phyloP scores from a whole-genome alignment of 371 early-diverging fungal genomes.

The Globomyces sp. region DNA sequence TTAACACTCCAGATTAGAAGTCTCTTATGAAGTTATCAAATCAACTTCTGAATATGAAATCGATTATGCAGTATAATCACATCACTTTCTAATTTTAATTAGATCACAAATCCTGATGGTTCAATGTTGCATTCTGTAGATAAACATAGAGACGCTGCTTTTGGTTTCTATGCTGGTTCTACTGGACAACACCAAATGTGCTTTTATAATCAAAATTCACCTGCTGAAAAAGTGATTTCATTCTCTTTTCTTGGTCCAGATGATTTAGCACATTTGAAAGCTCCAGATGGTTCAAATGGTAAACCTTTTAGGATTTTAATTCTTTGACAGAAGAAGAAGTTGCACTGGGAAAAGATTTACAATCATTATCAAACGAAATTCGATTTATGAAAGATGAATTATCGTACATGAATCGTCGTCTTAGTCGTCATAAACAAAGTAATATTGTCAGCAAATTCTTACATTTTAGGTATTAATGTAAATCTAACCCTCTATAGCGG shows the following conservation, averaged over 20 bases:
- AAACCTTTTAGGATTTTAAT: no score
- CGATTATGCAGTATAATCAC: slow-evolving; percentile 2
- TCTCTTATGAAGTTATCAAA: slow-evolving; percentile 4
- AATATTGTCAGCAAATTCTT: slow-evolving; percentile 3
- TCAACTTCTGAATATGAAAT: background rate
- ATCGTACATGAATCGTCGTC: slow-evolving; percentile 5
- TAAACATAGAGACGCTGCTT: background rate
- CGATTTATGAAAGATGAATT: slow-evolving; percentile 22
- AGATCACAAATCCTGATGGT: slow-evolving; percentile 12
- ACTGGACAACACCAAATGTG: slow-evolving; percentile 14
- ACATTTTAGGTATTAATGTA: slow-evolving; percentile 34
- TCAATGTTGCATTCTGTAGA: background rate
- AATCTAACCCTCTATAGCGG: slow-evolving; percentile 29
- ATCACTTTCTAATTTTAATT: background rate
- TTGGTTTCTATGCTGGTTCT: slow-evolving; percentile 12
- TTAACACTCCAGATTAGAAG: background rate
- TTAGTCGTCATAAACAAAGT: slow-evolving; percentile 5
- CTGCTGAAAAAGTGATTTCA: slow-evolving; percentile 2
- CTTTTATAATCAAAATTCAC: slow-evolving; percentile 13
- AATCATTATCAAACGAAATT: slow-evolving; percentile 10
- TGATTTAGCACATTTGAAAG: slow-evolving; percentile 4
- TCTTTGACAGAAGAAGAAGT: background rate
- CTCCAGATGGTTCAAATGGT: background rate
- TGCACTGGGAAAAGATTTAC: background rate
- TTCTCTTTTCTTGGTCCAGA: slow-evolving; percentile 20